A percentile compares a stretch with the other conserved stretches of the same genome.
These are phyloP conservation scores for Rossbeevera mucosa DNA, from an alignment of 768 basidiomycete species.

Conservation along the genomic window DNA sequence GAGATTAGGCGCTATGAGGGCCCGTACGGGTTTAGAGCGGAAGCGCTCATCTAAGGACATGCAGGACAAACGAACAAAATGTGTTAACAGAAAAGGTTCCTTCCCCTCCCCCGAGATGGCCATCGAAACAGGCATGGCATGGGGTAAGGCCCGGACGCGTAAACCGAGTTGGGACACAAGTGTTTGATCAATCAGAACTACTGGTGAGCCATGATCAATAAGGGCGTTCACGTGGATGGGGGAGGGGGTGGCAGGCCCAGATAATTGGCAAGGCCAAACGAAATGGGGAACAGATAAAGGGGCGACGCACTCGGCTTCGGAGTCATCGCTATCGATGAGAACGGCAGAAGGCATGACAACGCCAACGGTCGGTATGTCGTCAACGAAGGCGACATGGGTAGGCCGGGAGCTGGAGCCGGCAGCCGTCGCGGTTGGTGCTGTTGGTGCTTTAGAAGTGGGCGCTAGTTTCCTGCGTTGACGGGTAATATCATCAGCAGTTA, in stretches of 20 bases:
- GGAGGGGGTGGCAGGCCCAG: not conserved
- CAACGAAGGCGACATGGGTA: no score
- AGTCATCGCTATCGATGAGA: not conserved
- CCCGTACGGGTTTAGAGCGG: not conserved
- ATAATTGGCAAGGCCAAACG: slow-evolving; percentile 11
- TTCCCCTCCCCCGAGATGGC: not conserved
- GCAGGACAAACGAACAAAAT: not conserved
- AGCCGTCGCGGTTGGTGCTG: no score
- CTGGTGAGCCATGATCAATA: slow-evolving; percentile 29
- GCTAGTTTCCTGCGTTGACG: no score
- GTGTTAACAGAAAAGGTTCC: not conserved
- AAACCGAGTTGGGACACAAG: not conserved
- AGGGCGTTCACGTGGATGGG: slow-evolving; percentile 8
- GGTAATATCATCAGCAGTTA: no score
- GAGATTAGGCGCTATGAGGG: not conserved
- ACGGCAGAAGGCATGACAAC: not conserved
- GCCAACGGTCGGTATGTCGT: no score
- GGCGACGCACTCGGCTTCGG: slow-evolving; percentile 2
- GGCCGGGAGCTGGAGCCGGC: no score
- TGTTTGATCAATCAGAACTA: slow-evolving; percentile 29
- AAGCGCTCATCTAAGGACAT: not conserved
- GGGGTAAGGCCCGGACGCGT: not conserved
- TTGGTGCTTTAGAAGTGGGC: no score
- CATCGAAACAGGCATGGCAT: not conserved
- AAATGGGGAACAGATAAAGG: slow-evolving; percentile 7